A percentile compares a stretch with the other conserved stretches of the same genome.
phyloP scores from a whole-genome alignment of 176 grass and related monocot species.

The Thalia dealbata region DNA sequence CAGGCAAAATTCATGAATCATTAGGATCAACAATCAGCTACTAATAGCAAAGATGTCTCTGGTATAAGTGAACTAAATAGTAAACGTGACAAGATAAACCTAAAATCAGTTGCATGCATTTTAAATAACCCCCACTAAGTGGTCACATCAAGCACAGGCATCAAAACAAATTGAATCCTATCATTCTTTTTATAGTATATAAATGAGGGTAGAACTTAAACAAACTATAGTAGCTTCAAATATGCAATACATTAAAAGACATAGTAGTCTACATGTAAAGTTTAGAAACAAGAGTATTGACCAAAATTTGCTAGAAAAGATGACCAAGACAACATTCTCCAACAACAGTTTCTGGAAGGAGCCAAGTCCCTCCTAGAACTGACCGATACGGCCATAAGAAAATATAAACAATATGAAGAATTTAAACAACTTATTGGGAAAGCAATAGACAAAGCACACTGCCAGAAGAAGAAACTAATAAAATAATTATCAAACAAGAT shows the following conservation, averaged over 20 bases:
- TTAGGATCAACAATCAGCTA: neutral
- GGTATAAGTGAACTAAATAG: neutral
- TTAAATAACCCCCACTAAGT: neutral
- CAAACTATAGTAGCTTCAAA: neutral
- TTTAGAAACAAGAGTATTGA: neutral
- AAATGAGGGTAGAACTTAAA: neutral
- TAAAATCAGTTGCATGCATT: neutral
- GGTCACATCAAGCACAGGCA: neutral
- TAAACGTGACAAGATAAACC: neutral
- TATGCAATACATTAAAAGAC: neutral
- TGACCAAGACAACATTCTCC: neutral
- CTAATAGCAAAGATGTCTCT: neutral
- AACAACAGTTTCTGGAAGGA: neutral
- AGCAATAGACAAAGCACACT: neutral
- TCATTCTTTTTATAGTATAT: neutral
- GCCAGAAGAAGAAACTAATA: neutral
- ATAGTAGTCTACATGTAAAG: too few species aligned
- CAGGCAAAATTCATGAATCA: constrained; percentile 25
- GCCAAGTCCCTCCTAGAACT: neutral
- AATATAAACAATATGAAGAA: neutral
- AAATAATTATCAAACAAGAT: neutral
- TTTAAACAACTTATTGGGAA: neutral
- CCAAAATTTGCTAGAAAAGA: neutral
- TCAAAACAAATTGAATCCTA: neutral
- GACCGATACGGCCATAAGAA: neutral